A percentile compares a stretch with the other conserved stretches of the same genome.
Evolutionary conservation across 192 early-diverging fungal genomes (phyloP).

Genomic region (Coemansia sp.): DNA sequence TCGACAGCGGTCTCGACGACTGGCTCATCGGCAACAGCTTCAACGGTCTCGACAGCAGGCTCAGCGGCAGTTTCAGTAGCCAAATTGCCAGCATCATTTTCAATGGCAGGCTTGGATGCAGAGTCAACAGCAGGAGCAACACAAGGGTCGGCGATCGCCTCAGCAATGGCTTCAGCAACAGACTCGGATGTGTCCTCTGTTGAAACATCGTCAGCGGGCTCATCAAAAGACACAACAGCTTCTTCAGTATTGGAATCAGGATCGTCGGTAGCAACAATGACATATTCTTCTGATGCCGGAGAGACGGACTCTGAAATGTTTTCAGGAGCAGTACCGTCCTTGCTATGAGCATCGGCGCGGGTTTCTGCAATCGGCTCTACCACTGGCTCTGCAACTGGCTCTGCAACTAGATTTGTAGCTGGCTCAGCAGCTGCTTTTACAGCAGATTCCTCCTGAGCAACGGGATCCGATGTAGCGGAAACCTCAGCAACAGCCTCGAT

Average conservation of each 20-base stretch:
- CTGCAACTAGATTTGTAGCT: not conserved
- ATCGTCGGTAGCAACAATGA: not conserved
- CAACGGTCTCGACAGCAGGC: not conserved
- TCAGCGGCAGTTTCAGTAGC: not conserved
- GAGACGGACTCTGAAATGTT: not conserved
- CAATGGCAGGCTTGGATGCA: not conserved
- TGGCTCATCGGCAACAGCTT: not conserved
- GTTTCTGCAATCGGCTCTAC: not conserved
- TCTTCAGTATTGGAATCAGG: not conserved
- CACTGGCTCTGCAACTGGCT: not conserved
- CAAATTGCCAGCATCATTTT: not conserved
- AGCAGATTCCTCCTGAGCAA: not conserved
- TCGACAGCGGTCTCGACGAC: not conserved
- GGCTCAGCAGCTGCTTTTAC: not conserved
- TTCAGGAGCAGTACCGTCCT: too few relatives aligned
- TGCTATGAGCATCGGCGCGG: too few relatives aligned
- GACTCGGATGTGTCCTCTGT: not conserved
- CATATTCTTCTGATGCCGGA: not conserved
- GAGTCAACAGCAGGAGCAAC: not conserved
- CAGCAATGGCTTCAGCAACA: not conserved
- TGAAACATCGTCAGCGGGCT: not conserved
- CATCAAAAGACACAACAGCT: not conserved
- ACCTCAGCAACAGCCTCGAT: conserved; percentile 7
- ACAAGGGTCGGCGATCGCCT: not conserved
- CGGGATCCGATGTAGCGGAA: not conserved